Percentiles rank a stretch among this genome's conserved stretches.
These are phyloP conservation scores for Tremella fuciformis DNA, from an alignment of 768 basidiomycete species.

Conservation along the genomic window DNA sequence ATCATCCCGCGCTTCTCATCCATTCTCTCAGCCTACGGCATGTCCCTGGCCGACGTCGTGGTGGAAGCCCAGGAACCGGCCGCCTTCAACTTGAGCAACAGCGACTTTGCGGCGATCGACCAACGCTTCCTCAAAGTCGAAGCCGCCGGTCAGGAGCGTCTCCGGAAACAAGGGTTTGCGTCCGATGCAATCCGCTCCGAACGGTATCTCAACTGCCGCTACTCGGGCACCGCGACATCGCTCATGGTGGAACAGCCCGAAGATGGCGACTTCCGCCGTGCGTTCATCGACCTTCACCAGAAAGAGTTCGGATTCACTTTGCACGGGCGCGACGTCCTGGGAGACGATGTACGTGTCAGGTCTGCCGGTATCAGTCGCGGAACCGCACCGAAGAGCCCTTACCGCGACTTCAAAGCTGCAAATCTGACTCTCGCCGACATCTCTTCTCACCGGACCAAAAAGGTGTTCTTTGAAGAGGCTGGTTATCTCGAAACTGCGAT, in stretches of 20 bases:
- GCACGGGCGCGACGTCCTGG: conserved; percentile 72
- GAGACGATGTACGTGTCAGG: conserved; percentile 92
- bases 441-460: background rate
- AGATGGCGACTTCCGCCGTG: conserved; percentile 66
- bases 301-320: conserved; percentile 87
- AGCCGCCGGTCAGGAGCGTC: background rate
- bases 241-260: conserved; percentile 63
- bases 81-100: conserved; percentile 44
- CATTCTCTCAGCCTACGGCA: conserved; percentile 86
- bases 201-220: conserved; percentile 56
- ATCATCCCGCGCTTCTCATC: conserved; percentile 58
- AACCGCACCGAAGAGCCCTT: background rate
- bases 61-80: conserved; percentile 3
- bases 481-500: background rate
- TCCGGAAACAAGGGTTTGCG: conserved; percentile 51
- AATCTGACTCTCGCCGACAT: conserved; percentile 10
- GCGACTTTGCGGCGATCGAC: background rate
- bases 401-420: background rate
- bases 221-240: conserved; percentile 64
- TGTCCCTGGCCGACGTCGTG: conserved; percentile 57
- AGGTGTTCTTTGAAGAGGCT: conserved; percentile 1
- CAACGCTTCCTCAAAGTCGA: background rate
- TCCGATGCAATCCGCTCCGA: conserved; percentile 69
- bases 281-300: conserved; percentile 76
- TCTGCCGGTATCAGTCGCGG: conserved; percentile 62